Percentiles rank a stretch among this genome's conserved stretches.
Conservation (phyloP, 2,329 filamentous ascomycete genomes). For the Parascedosporium putredinis region DNA sequence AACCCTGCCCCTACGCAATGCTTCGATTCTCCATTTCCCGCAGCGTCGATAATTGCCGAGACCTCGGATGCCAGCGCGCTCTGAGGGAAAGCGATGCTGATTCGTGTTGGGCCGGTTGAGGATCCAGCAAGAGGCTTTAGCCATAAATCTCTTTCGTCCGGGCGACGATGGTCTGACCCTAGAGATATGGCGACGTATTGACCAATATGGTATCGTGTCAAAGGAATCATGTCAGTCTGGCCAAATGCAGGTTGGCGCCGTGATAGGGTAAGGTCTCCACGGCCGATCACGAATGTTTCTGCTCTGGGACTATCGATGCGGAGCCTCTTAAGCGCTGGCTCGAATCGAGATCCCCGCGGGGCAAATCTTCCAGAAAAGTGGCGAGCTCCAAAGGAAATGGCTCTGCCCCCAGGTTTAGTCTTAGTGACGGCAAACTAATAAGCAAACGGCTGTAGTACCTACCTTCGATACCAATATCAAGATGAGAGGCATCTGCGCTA, state of each 20-base stretch:
- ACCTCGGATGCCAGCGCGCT: background rate
- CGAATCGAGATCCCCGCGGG: conserved; percentile 11
- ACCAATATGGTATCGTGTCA: background rate
- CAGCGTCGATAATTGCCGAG: background rate
- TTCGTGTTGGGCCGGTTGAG: background rate
- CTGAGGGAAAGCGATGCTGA: background rate
- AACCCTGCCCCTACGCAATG: background rate
- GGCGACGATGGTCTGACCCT: background rate
- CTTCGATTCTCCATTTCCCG: background rate
- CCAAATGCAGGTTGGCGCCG: background rate
- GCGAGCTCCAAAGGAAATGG: conserved; percentile 16
- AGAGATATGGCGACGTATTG: background rate
- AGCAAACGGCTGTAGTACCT: background rate
- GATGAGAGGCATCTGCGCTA: background rate
- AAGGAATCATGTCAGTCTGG: background rate
- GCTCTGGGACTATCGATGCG: background rate
- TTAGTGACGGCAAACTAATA: background rate
- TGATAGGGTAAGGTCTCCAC: background rate
- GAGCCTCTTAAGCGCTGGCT: conserved; percentile 1
- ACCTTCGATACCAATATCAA: background rate
- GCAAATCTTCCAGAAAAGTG: conserved; percentile 15
- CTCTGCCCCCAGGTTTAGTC: conserved; percentile 15
- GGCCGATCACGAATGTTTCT: conserved; percentile 1
- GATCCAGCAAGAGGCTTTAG: background rate
- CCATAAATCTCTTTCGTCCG: background rate